Evolutionary conservation across 1,284 basidiomycete species (phyloP), one percentile per base, ranked within the genome.

Genomic region (Trichosporon inkin): DNA sequence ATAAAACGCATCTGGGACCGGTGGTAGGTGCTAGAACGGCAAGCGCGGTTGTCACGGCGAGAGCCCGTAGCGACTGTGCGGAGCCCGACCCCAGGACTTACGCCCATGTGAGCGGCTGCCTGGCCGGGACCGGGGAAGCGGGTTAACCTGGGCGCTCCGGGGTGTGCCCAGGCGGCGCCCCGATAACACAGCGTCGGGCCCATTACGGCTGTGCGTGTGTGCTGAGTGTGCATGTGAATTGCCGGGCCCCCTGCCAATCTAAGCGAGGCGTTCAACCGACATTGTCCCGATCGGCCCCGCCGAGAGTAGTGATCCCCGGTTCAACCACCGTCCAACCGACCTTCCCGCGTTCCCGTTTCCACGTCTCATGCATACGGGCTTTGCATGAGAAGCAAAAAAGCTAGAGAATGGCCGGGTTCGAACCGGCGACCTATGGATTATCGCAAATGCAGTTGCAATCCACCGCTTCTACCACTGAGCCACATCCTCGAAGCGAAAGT

Each of bases 391-490:
- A n/a, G n/a, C n/a, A n/a, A n/a, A n/a, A 47, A 47, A 47, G 28
- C 41, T 20, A 47, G 41, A 47, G 41, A 47, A 47, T 47, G 41
- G 20, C 41, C 41, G 41, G 41, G 41, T 24, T 47, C 41, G 41
- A 47, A 47, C 41, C 44, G 44, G 44, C 22, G 44, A 49, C 44
- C 44, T 49, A 49, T 24, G 22, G 44, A 49, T 49, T 22, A 24
- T 49, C 28, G 44, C 44, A 49, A 49, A 49, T 4, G 8, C 28
- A 8, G 8, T 49, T 49, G 44, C 44, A 49, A 49, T 49, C 44
- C 22, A 24, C 44, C 44, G 44, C 44, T 49, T 49, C 44, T 49
- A 49, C 44, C 44, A 22, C 44, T 49, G 44, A 49, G 44, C 44
- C 44, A 49, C 44, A 49, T 49, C 44, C 44, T 49, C 44, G 10